Percentiles rank a stretch among this genome's conserved stretches.
These are phyloP conservation scores for Gamarada debralockiae DNA, from an alignment of 495 filamentous ascomycete genomes.

Conservation along the genomic window DNA sequence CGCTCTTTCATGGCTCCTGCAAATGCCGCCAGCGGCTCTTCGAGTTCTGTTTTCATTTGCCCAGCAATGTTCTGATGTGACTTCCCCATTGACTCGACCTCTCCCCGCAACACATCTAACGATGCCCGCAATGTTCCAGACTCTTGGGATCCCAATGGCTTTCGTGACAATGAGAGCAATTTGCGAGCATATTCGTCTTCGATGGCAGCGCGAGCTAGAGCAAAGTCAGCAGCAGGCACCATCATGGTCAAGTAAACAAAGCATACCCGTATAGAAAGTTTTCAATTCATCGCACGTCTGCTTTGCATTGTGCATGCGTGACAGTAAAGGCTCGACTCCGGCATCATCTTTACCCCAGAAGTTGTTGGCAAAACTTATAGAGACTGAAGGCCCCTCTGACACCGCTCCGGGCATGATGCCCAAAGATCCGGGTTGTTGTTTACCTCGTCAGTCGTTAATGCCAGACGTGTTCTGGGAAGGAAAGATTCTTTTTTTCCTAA, in stretches of 20 bases:
- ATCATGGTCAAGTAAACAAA: not conserved
- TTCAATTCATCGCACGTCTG: conserved; percentile 92
- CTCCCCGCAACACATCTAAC: conserved; percentile 79
- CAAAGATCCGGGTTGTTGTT: not conserved
- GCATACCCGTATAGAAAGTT: conserved; percentile 79
- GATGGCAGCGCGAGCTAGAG: conserved; percentile 78
- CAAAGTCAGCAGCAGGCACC: conserved; percentile 1
- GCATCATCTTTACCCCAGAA: conserved; percentile 99
- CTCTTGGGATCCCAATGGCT: conserved; percentile 87
- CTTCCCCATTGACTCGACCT: conserved; percentile 94
- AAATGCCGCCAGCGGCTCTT: conserved; percentile 90
- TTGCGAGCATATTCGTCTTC: conserved; percentile 99
- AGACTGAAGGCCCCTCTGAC: conserved; percentile 38
- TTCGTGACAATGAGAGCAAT: conserved; percentile 78
- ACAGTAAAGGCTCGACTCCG: conserved; percentile 85
- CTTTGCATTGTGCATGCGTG: conserved; percentile 96
- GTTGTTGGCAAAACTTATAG: conserved; percentile 81
- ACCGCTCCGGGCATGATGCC: conserved; percentile 25
- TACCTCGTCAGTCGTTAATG: not conserved
- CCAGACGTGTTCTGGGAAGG: not conserved
- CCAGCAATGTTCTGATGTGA: conserved; percentile 82
- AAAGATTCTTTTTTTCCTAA: not conserved
- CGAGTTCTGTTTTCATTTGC: conserved; percentile 97
- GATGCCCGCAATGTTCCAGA: conserved; percentile 77
- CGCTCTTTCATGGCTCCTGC: conserved; percentile 91